A percentile compares a stretch with the other conserved stretches of the same genome.
phyloP scores from a whole-genome alignment of 352 stramenopile species.

The Elongisporangium senticosum region DNA sequence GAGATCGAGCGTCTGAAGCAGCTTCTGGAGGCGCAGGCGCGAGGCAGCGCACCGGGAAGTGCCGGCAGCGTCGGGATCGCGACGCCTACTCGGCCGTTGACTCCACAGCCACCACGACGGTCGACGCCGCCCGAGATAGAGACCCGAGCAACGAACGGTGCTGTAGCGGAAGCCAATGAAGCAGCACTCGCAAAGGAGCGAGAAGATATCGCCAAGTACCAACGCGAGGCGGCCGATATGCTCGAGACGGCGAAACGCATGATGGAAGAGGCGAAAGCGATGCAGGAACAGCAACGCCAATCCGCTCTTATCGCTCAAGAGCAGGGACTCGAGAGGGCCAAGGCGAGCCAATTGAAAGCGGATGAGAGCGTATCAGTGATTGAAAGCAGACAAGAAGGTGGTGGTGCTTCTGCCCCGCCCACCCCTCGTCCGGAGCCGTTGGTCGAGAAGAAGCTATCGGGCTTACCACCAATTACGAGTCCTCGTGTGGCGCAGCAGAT shows the following conservation, averaged over 20 bases:
- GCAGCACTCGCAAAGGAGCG: conserved; percentile 34
- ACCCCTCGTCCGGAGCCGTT: not conserved
- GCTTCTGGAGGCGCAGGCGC: conserved; percentile 66
- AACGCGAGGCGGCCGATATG: conserved; percentile 66
- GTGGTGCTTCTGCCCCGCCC: not conserved
- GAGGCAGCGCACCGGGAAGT: conserved; percentile 20
- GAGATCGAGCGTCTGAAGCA: conserved; percentile 86
- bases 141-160: not conserved
- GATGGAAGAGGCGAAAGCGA: conserved; percentile 65
- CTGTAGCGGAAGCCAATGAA: conserved; percentile 1
- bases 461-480: not conserved
- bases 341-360: not conserved
- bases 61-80: conserved; percentile 28
- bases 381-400: not conserved
- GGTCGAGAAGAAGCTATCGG: not conserved
- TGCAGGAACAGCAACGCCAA: conserved; percentile 25
- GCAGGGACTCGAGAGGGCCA: not conserved
- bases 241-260: conserved; percentile 57
- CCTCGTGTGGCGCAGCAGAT: not conserved
- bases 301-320: not conserved
- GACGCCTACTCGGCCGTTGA: conserved; percentile 25
- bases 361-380: not conserved
- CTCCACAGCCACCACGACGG: conserved; percentile 5
- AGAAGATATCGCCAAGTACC: conserved; percentile 58
- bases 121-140: conserved; percentile 4